Base-by-base conservation (phyloP, 768 basidiomycete genomes). In the Lyophyllum decastes region DNA sequence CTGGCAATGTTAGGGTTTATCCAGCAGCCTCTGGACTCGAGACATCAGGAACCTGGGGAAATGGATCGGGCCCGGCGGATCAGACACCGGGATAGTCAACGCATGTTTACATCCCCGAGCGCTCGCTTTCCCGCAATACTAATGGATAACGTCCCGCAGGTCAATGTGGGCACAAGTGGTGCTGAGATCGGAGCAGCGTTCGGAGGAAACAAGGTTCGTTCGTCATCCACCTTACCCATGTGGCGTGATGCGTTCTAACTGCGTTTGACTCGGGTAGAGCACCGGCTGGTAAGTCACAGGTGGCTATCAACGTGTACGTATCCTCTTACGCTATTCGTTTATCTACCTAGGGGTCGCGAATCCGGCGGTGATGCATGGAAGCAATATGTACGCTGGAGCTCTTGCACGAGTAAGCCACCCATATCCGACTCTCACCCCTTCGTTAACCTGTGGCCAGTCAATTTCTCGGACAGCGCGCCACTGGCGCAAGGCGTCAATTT, bases 331-430 rank as follows among this genome's bases (percentile, higher is more conserved):
- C 34, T 40, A 34, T 65, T 58, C 56, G 52, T 54, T 38, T 54
- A 61, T 67, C 34, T 5, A 30, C 30, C 10, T 62, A 90, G 90
- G 94, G 96, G 96, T 19, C 86, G 96, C 49, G 96, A 98, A 77
- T 94, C 92, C 7, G 96, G 96, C 38, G 95, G 95, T 52, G 96
- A 98, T 72, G 90, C 95, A n/a, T 98, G 96, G 96, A 95, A 95
- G 72, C 92, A 96, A 72, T 95, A 95, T 64, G 90, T 95, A 40
- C 85, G 93, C 51, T 95, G 92, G 92, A 88, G 89, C 72, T 85
- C 90, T 46, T 95, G 92, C 71, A 97, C 95, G 11, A 76, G 82
- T 82, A 66, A 49, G 78, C 61, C 17, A 27, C 26, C 17, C 19
- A 5, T 50, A 21, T 14, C 22, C 17, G 40, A 44, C 40, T n/a